Conservation (phyloP, 2,329 filamentous ascomycete species). For the Trichophyton schoenleinii region DNA sequence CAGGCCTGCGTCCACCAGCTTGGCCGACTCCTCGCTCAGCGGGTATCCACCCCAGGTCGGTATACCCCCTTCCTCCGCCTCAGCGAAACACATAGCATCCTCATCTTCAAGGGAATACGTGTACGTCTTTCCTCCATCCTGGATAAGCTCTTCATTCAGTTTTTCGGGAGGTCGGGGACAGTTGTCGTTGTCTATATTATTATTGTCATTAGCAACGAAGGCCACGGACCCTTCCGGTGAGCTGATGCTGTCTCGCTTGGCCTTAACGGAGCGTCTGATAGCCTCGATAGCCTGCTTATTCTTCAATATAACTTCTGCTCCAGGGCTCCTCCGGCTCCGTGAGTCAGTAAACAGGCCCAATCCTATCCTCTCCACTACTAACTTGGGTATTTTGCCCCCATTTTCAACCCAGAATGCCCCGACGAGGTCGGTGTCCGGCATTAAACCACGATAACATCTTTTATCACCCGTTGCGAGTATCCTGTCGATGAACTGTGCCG, state of each 20-base stretch:
- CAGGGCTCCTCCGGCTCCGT: not conserved
- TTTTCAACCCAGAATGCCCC: constrained; percentile 6
- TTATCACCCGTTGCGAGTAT: constrained; percentile 5
- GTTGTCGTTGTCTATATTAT: not conserved
- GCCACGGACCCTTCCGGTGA: not conserved
- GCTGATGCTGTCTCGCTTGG: not conserved
- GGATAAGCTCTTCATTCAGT: not conserved
- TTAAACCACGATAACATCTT: constrained; percentile 10
- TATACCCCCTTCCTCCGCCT: not conserved
- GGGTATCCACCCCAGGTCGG: not conserved
- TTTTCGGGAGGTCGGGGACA: not conserved
- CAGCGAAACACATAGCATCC: not conserved
- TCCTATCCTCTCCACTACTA: constrained; percentile 10
- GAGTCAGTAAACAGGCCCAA: constrained; percentile 5
- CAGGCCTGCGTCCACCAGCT: not conserved
- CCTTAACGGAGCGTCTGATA: constrained; percentile 5
- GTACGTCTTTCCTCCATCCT: not conserved
- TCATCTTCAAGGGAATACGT: not conserved
- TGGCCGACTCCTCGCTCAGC: not conserved
- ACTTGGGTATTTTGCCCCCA: constrained; percentile 7
- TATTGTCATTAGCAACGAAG: not conserved
- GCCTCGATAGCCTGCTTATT: constrained; percentile 7
- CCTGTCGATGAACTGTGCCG: constrained; percentile 12
- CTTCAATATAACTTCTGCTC: constrained; percentile 2
- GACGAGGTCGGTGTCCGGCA: constrained; percentile 7